Percentiles rank a stretch among this genome's conserved stretches.
Conservation (phyloP, 208 protist species). For the Leptomonas seymouri region DNA sequence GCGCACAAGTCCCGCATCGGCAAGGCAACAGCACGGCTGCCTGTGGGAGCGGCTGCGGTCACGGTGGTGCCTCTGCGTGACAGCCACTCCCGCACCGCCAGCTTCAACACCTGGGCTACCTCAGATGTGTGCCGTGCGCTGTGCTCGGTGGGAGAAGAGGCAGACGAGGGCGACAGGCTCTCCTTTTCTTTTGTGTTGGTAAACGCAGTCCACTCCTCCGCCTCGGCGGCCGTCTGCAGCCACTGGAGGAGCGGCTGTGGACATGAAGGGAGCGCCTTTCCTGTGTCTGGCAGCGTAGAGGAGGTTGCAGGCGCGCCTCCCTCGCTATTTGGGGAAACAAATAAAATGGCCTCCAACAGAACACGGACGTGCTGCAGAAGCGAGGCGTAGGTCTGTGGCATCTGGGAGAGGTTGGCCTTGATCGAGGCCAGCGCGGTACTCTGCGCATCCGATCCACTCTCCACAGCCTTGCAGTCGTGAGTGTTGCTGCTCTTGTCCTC, state of each 20-base stretch:
- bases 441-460: background rate
- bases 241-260: constrained; percentile 27
- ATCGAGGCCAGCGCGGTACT: background rate
- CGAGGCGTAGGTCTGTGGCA: constrained; percentile 22
- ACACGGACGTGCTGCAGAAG: constrained; percentile 29
- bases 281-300: background rate
- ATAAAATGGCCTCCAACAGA: constrained; percentile 22
- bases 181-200: background rate
- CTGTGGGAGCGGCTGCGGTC: constrained; percentile 36
- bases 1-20: constrained; percentile 37
- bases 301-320: background rate
- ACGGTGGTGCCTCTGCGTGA: constrained; percentile 49
- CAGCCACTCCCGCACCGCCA: constrained; percentile 42
- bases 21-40: constrained; percentile 35
- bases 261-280: background rate
- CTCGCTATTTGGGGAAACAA: background rate
- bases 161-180: background rate
- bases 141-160: background rate
- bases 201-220: constrained; percentile 21
- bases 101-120: constrained; percentile 22
- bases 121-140: constrained; percentile 6
- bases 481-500: background rate
- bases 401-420: constrained; percentile 25
- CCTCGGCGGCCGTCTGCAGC: constrained; percentile 18
- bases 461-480: background rate